phyloP scores from a whole-genome alignment of 2,329 filamentous ascomycete species.

The Zasmidium citrigriseum region DNA sequence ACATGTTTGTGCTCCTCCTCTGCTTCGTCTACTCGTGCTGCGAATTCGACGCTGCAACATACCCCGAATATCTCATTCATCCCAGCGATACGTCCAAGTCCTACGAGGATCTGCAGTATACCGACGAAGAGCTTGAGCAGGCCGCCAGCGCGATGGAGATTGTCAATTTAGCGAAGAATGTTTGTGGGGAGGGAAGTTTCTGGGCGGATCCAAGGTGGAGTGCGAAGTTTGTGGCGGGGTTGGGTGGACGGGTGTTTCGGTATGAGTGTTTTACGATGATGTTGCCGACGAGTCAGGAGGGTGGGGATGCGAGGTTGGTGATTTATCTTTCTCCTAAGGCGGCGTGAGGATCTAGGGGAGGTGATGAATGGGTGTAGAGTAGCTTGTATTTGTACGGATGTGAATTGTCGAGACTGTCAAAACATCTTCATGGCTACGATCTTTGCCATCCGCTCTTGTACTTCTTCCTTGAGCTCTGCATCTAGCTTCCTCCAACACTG shows the following conservation, averaged over 20 bases:
- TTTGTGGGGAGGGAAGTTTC: conserved; percentile 7
- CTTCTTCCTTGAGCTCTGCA: not conserved
- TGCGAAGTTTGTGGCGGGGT: conserved; percentile 8
- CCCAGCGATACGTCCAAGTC: not conserved
- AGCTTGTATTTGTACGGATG: not conserved
- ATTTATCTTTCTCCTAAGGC: conserved; percentile 6
- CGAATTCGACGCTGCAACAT: conserved; percentile 1
- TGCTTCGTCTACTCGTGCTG: conserved; percentile 22
- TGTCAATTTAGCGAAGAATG: not conserved
- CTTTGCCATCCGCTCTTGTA: not conserved
- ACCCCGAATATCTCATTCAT: conserved; percentile 7
- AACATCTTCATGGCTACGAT: not conserved
- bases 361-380: too few species aligned
- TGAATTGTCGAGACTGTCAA: too few species aligned
- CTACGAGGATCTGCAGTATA: conserved; percentile 5
- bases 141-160: conserved; percentile 4
- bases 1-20: conserved; percentile 37
- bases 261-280: conserved; percentile 12
- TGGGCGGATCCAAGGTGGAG: conserved; percentile 7
- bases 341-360: too few species aligned
- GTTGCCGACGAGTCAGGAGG: conserved; percentile 4
- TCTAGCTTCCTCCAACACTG: not conserved
- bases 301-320: conserved; percentile 10
- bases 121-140: conserved; percentile 3
- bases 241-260: conserved; percentile 8